Conservation (phyloP, 805 yeast species). For the Candida andamanensis region DNA sequence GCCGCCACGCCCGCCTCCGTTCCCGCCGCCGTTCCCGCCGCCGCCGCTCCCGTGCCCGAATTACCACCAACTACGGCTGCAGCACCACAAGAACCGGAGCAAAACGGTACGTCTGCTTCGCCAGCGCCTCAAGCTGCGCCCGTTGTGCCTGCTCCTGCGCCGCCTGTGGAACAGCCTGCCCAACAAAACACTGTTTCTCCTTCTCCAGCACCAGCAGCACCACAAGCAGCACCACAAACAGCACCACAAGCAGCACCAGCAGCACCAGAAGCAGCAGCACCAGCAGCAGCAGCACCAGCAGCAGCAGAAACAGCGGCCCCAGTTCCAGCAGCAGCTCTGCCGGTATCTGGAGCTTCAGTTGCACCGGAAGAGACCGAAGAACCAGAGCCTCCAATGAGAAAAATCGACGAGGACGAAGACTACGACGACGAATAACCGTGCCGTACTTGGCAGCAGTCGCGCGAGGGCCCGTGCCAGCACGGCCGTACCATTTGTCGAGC, state of each 20-base stretch:
- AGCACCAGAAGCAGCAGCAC: constrained; percentile 3
- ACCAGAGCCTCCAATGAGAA: constrained; percentile 40
- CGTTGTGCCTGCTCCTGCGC: not conserved
- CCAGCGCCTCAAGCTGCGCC: constrained; percentile 1
- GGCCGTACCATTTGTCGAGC: no score
- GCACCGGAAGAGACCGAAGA: constrained; percentile 9
- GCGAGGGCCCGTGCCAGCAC: no score
- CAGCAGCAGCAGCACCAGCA: constrained; percentile 2
- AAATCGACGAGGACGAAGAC: constrained; percentile 42
- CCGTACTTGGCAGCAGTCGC: no score
- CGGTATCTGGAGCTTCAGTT: constrained; percentile 5
- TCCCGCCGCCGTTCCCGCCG: constrained; percentile 7
- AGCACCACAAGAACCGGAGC: not conserved
- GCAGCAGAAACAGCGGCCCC: constrained; percentile 7
- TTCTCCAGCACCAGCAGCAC: constrained; percentile 3
- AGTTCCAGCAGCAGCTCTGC: constrained; percentile 3
- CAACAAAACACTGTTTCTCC: constrained; percentile 1
- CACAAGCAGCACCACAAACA: not conserved
- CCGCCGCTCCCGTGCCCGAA: constrained; percentile 5
- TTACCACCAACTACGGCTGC: constrained; percentile 6
- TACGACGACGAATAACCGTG: constrained; percentile 37
- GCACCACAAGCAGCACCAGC: constrained; percentile 1
- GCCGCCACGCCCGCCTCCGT: constrained; percentile 9
- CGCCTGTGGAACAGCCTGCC: not conserved
- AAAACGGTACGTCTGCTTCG: constrained; percentile 1